These are phyloP conservation scores for Aspergillus avenaceus DNA, from an alignment of 495 filamentous ascomycete genomes.

Conservation along the genomic window DNA sequence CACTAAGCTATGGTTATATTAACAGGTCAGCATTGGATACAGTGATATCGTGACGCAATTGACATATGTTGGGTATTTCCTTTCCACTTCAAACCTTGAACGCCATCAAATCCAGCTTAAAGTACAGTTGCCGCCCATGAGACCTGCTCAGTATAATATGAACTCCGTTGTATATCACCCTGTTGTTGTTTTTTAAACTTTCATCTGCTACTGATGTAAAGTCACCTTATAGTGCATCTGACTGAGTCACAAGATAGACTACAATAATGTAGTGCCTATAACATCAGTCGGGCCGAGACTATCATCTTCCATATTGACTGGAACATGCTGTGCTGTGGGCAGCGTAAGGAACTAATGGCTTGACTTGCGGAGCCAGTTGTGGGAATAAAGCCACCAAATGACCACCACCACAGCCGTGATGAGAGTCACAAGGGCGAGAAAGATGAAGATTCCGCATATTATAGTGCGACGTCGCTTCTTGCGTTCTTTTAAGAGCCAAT, in stretches of 20 bases:
- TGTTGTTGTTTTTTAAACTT: too few relatives aligned
- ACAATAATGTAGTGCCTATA: too few relatives aligned
- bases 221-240: neutral
- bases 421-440: constrained; percentile 23
- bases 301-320: too few relatives aligned
- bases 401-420: constrained; percentile 24
- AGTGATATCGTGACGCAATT: neutral
- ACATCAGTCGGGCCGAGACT: neutral
- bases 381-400: constrained; percentile 36
- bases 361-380: constrained; percentile 33
- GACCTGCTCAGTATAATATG: constrained; percentile 5
- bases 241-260: too few relatives aligned
- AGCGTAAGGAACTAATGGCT: too few relatives aligned
- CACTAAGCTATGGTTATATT: too few relatives aligned
- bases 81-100: neutral
- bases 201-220: too few relatives aligned
- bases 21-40: too few relatives aligned
- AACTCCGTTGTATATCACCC: neutral
- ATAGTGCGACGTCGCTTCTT: constrained; percentile 30
- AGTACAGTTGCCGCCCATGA: neutral
- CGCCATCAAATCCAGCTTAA: constrained; percentile 2
- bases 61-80: constrained; percentile 7
- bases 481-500: constrained; percentile 33
- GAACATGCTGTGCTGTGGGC: too few relatives aligned
- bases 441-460: constrained; percentile 32